A percentile compares a stretch with the other conserved stretches of the same genome.
These are phyloP conservation scores for Cutaneotrichosporon cavernicola DNA, from an alignment of 1,284 basidiomycete genomes.

Conservation along the genomic window DNA sequence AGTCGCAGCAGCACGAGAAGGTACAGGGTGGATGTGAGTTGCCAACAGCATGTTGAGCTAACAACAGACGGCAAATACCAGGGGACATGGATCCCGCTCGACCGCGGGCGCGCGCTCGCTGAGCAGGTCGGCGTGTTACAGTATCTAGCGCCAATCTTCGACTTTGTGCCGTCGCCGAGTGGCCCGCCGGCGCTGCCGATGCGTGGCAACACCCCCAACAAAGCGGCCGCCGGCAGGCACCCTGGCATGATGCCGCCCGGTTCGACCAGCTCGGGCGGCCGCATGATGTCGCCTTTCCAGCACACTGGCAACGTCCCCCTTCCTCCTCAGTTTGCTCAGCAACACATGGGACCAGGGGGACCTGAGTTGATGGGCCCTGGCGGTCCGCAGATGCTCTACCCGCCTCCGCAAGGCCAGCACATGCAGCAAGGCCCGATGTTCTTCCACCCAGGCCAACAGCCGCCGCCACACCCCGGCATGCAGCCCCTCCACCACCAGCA, in stretches of 20 bases:
- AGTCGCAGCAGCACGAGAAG: conserved; percentile 95
- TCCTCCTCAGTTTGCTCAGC: conserved; percentile 38
- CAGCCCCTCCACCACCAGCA: conserved; percentile 10
- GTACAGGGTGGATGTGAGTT: conserved; percentile 84
- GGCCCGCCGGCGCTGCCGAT: conserved; percentile 45
- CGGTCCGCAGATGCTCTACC: conserved; percentile 23
- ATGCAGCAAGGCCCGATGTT: conserved; percentile 25
- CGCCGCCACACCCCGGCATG: conserved; percentile 10
- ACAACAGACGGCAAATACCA: conserved; percentile 86
- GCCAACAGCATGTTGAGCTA: neutral
- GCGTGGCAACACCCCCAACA: conserved; percentile 31
- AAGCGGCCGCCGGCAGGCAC: conserved; percentile 11
- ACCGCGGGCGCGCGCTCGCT: conserved; percentile 79
- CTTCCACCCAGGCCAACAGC: conserved; percentile 25
- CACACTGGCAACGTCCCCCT: conserved; percentile 17
- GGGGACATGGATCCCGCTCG: conserved; percentile 96
- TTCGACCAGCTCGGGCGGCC: conserved; percentile 16
- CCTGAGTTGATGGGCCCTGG: conserved; percentile 19
- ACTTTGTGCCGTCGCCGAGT: conserved; percentile 69
- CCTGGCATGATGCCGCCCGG: conserved; percentile 13
- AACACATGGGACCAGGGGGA: conserved; percentile 10
- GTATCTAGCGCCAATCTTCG: conserved; percentile 81
- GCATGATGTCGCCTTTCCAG: conserved; percentile 34
- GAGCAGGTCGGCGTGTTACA: conserved; percentile 83
- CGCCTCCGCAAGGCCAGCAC: conserved; percentile 17